Base-by-base conservation (phyloP, 768 basidiomycete genomes). In the Hericium erinaceus region DNA sequence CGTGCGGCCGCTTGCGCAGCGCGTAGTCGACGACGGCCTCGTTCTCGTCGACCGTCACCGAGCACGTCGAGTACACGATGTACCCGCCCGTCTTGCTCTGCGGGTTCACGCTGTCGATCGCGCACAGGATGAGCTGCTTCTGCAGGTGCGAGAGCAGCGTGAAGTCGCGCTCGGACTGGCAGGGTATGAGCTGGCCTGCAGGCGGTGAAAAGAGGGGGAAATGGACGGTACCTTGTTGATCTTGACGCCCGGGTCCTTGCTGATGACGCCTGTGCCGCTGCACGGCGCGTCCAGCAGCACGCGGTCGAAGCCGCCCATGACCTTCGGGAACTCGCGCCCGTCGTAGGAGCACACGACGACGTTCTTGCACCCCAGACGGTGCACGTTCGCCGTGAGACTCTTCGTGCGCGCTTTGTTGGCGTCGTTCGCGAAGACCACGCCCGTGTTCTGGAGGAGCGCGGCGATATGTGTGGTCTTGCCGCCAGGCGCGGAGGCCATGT, bases 401-500 rank as follows among this genome's bases (percentile, higher is more conserved):
- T 98, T 99, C 48, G 93, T 95, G 41, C 97, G 82, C 16, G 82
- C 83, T 71, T 98, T 97, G 74, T 91, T 98, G 24, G 89, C 80
- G 69, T 99, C 97, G 68, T 99, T 99, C 33, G 97, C 97, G 66
- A 98, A 98, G 39, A 99, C 83, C 7, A 93, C 80, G n/a, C 97
- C 97, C 1, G 95, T 98, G 68, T 99, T 99, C 70, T 97, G 92
- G 71, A 99, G 80, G 38, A 99, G 80, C 16, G 97, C 97, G 11
- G 95, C 88, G 64, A 99, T 95, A 70, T 99, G 94, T 10, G 97
- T 98, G 46, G 97, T 91, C 74, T 99, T 99, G 6, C 97, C 97
- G 26, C 97, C 97, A 0, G 97, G 97, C 0, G 97, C 94, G 50
- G 94, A 95, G 2, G 95, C 95, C 95, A 99, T 98, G 69, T 99